phyloP scores from a whole-genome alignment of 2,329 filamentous ascomycete species.

The Calonectria honghensis region DNA sequence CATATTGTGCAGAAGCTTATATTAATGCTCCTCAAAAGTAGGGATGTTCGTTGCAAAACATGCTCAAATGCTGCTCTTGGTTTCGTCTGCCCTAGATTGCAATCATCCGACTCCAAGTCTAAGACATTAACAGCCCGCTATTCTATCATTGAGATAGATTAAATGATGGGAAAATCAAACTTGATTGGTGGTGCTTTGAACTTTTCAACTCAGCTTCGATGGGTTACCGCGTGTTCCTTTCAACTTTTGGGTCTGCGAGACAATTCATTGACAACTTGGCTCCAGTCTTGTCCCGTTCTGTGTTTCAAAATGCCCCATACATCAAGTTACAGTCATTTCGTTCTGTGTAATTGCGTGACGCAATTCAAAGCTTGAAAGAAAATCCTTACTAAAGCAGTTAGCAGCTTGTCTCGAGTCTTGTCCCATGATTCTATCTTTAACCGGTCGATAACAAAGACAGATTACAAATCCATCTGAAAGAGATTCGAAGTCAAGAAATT shows the following conservation, averaged over 20 bases:
- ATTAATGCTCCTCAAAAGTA: background rate
- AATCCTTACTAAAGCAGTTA: background rate
- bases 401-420: background rate
- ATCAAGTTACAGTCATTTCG: background rate
- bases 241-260: background rate
- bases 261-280: background rate
- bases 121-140: background rate
- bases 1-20: conserved; percentile 8
- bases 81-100: too few species aligned
- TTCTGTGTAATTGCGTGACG: background rate
- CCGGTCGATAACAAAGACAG: background rate
- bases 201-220: background rate
- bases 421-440: background rate
- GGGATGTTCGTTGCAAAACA: background rate
- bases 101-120: background rate
- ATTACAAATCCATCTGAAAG: background rate
- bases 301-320: background rate
- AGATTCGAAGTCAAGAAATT: background rate
- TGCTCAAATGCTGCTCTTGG: background rate
- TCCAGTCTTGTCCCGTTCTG: background rate
- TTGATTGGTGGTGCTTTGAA: background rate
- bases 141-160: background rate
- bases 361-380: conserved; percentile 6
- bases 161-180: background rate
- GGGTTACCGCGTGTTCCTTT: background rate